phyloP scores from a whole-genome alignment of 495 filamentous ascomycete species.

The Xylaria nigripes region DNA sequence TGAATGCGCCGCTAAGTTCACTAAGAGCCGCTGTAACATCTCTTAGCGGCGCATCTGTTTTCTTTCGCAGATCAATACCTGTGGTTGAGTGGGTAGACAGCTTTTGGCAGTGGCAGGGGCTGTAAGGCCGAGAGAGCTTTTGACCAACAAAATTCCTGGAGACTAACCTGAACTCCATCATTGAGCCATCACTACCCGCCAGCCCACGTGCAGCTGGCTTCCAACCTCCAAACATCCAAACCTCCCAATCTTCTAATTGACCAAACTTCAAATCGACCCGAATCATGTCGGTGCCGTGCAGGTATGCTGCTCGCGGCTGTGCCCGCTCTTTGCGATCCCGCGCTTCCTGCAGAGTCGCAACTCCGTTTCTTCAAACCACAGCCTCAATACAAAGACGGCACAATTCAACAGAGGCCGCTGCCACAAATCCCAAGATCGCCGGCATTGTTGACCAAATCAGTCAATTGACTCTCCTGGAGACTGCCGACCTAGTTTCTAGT shows the following conservation, averaged over 20 bases:
- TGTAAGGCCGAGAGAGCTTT: conserved; percentile 20
- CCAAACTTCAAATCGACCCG: conserved; percentile 1
- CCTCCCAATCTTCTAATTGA: conserved; percentile 3
- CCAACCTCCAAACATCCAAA: conserved; percentile 8
- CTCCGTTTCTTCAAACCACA: conserved; percentile 30
- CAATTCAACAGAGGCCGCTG: conserved; percentile 61
- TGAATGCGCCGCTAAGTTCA: no score
- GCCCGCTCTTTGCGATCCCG: conserved; percentile 45
- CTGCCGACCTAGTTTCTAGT: conserved; percentile 83
- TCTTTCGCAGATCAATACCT: no score
- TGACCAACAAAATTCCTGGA: conserved; percentile 23
- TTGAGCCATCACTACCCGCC: conserved; percentile 7
- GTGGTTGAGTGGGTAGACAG: background rate
- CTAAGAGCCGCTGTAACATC: no score
- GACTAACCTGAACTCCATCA: conserved; percentile 7
- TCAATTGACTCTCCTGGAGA: conserved; percentile 94
- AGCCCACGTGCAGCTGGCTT: conserved; percentile 16
- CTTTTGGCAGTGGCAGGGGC: conserved; percentile 6
- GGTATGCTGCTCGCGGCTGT: conserved; percentile 52
- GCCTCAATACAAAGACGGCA: conserved; percentile 48
- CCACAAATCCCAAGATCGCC: conserved; percentile 76
- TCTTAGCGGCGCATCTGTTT: no score
- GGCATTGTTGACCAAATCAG: conserved; percentile 96
- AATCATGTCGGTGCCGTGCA: conserved; percentile 52
- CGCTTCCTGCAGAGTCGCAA: conserved; percentile 30